A percentile compares a stretch with the other conserved stretches of the same genome.
Evolutionary conservation across 305 asterid species (phyloP).

Genomic region (Fraxinus latifolia): DNA sequence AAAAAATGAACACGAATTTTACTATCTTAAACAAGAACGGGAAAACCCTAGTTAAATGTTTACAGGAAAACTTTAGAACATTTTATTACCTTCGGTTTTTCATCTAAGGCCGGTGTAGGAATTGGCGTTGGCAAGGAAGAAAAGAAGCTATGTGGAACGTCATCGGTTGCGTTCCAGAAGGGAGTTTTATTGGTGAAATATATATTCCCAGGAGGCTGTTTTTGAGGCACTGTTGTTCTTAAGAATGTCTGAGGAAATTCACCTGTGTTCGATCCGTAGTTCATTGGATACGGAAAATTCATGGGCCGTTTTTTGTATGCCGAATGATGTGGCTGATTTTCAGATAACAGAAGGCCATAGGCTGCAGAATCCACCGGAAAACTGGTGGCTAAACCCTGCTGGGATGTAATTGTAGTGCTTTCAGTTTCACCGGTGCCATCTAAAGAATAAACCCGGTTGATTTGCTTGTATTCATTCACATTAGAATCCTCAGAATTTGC

Average conservation of each 20-base stretch:
- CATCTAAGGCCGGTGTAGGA: conserved; percentile 48
- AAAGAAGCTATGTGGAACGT: conserved; percentile 51
- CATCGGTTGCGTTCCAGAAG: conserved; percentile 70
- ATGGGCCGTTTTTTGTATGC: conserved; percentile 32
- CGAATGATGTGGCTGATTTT: conserved; percentile 33
- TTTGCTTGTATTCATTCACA: conserved; percentile 45
- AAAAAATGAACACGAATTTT: neutral
- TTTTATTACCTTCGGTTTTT: conserved; percentile 57
- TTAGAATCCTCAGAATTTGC: conserved; percentile 46
- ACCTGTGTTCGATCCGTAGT: conserved; percentile 34
- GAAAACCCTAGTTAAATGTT: neutral
- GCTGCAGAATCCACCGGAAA: conserved; percentile 54
- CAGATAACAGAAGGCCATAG: conserved; percentile 51
- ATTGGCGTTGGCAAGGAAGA: conserved; percentile 49
- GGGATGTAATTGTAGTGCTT: conserved; percentile 48
- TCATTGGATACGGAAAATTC: conserved; percentile 40
- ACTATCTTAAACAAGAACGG: neutral
- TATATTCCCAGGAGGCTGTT: conserved; percentile 39
- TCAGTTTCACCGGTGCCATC: conserved; percentile 47
- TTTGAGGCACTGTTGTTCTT: conserved; percentile 44
- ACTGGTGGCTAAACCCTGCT: conserved; percentile 32
- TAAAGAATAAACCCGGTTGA: conserved; percentile 45
- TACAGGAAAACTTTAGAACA: neutral
- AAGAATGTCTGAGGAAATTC: conserved; percentile 51
- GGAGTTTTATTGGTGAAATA: conserved; percentile 75